phyloP scores from a whole-genome alignment of 441 rosid genomes.

The Erodium chrysanthum region DNA sequence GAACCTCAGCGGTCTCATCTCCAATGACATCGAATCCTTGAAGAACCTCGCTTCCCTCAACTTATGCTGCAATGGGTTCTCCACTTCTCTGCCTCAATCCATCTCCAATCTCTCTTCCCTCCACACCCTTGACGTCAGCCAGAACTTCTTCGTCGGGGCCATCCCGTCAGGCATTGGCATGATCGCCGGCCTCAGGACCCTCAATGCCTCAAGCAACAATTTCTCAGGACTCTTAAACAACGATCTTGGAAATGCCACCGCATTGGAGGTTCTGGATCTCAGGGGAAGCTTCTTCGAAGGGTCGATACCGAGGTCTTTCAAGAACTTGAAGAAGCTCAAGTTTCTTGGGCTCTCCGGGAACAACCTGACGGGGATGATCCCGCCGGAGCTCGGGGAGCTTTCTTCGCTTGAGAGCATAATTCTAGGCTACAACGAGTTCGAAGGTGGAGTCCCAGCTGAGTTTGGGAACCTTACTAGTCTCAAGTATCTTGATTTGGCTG shows the following conservation, averaged over 20 bases:
- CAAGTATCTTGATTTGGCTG: constrained; percentile 69
- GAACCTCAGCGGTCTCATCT: constrained; percentile 65
- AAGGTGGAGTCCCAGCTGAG: constrained; percentile 61
- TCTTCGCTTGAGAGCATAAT: constrained; percentile 57
- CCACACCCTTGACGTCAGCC: constrained; percentile 55
- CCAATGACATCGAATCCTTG: constrained; percentile 46
- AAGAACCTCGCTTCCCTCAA: constrained; percentile 45
- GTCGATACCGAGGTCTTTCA: constrained; percentile 52
- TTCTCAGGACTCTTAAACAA: constrained; percentile 62
- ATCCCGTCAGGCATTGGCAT: constrained; percentile 55
- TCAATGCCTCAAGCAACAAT: constrained; percentile 81
- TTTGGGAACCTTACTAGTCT: constrained; percentile 65
- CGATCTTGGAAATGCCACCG: constrained; percentile 54
- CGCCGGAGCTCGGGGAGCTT: constrained; percentile 64
- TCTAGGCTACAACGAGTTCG: constrained; percentile 72
- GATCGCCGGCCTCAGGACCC: constrained; percentile 37
- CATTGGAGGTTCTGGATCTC: constrained; percentile 63
- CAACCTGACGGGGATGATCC: constrained; percentile 67
- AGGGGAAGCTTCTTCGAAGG: constrained; percentile 80
- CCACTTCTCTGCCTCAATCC: constrained; percentile 38
- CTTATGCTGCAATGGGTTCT: constrained; percentile 60
- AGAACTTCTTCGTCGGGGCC: constrained; percentile 48
- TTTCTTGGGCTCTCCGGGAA: constrained; percentile 89
- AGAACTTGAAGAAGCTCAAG: constrained; percentile 56
- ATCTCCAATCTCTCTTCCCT: constrained; percentile 42